These are phyloP conservation scores for Boletus rex-veris DNA, from an alignment of 768 basidiomycete species.

Conservation along the genomic window DNA sequence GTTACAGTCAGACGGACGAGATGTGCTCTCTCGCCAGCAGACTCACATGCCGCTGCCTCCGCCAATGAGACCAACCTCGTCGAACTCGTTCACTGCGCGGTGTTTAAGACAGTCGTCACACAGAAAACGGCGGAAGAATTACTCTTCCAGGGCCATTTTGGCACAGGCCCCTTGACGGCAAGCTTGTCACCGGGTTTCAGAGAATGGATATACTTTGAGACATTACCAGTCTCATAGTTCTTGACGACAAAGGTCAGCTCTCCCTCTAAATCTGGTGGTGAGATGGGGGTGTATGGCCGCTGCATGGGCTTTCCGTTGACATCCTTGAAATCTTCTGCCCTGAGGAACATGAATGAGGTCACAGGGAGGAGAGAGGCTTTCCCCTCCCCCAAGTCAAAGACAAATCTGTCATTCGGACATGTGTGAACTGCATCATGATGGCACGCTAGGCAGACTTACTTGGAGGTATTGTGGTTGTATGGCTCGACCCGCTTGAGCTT, in stretches of 20 bases:
- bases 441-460: constrained; percentile 39
- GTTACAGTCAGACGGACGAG: not conserved
- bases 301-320: constrained; percentile 83
- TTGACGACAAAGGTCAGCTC: constrained; percentile 83
- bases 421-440: not conserved
- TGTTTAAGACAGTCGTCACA: not conserved
- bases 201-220: constrained; percentile 77
- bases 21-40: not conserved
- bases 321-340: constrained; percentile 67
- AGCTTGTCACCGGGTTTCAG: constrained; percentile 83
- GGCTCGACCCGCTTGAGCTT: constrained; percentile 75
- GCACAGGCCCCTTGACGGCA: constrained; percentile 86
- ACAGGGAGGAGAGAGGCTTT: constrained; percentile 76
- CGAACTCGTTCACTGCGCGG: constrained; percentile 73
- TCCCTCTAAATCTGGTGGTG: constrained; percentile 68
- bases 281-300: constrained; percentile 93
- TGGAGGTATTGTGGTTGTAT: constrained; percentile 94
- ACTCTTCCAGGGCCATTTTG: constrained; percentile 87
- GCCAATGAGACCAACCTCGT: constrained; percentile 84
- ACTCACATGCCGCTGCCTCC: constrained; percentile 91
- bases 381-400: constrained; percentile 77
- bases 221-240: constrained; percentile 76
- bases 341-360: constrained; percentile 75
- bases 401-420: constrained; percentile 46
- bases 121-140: constrained; percentile 9